Base-by-base conservation (phyloP, 1,284 basidiomycete species). In the Macrocybe sp. region DNA sequence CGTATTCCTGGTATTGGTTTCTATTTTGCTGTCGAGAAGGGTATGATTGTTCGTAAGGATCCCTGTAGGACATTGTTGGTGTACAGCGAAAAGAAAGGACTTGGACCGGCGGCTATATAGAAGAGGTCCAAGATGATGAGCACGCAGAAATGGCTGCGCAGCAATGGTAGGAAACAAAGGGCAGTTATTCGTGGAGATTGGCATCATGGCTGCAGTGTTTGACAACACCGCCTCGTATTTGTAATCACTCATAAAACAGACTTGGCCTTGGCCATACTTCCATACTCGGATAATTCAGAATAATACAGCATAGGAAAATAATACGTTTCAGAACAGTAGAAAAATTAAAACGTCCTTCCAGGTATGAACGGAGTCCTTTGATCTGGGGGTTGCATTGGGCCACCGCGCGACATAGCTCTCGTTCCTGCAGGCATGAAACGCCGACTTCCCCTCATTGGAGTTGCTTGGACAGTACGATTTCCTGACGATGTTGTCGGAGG, bases 281-380 rank as follows among this genome's bases (percentile, higher is more conserved):
- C 22, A 4, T 22, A 22, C 22, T 22, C 22, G 22, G 22, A 22
- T 22, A 22, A 22, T 22, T 22, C 22, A 22, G 22, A 22, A 3
- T 22, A 22, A 3, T 22, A 22, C 22, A 22, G 22, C 22, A 3
- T 4, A 22, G 22, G 22, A 22, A 22, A 22, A 22, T 22, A 22
- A 22, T 22, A 22, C 22, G 22, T 3, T 22, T 4, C 22, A 22
- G 22, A 22, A 22, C 22, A 22, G 22, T 22, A 22, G 22, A 22
- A 22, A 22, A 22, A 4, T 22, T 4, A 22, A 22, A 22, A 22
- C 22, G 22, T 22, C 22, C 22, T 22, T 36, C 61, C 58, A 46
- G 74, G 68, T 38, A 74, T 57, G 57, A 81, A 81, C 45, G 76
- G 73, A 50, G 64, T 64, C 53, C 78, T 67, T 49, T 79, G 78